These are phyloP conservation scores for Zelopaecilomyces penicillatus DNA, from an alignment of 2,329 filamentous ascomycete genomes.

Conservation along the genomic window DNA sequence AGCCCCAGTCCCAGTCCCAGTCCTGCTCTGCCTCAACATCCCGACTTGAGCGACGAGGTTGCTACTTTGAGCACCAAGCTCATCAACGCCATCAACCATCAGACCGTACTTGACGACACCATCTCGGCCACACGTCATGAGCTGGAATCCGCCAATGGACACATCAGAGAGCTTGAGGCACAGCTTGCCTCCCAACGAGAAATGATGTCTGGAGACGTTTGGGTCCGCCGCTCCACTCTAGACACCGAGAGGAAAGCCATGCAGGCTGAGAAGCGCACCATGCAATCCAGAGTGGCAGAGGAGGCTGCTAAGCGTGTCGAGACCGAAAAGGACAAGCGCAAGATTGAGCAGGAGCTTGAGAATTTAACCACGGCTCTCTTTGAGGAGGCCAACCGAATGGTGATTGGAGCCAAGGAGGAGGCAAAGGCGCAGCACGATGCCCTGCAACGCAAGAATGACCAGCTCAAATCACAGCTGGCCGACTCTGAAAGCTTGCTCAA, in stretches of 20 bases:
- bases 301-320: slow-evolving; percentile 58
- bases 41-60: slow-evolving; percentile 63
- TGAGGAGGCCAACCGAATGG: slow-evolving; percentile 98
- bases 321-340: slow-evolving; percentile 71
- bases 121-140: slow-evolving; percentile 77
- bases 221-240: slow-evolving; percentile 66
- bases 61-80: slow-evolving; percentile 89
- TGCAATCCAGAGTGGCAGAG: slow-evolving; percentile 51
- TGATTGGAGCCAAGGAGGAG: slow-evolving; percentile 77
- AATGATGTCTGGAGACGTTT: slow-evolving; percentile 63
- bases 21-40: slow-evolving; percentile 34
- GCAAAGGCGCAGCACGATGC: slow-evolving; percentile 77
- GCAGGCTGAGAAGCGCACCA: slow-evolving; percentile 48
- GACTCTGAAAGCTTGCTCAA: slow-evolving; percentile 80
- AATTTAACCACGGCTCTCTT: slow-evolving; percentile 88
- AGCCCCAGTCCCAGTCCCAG: background rate
- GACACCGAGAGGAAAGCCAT: slow-evolving; percentile 62
- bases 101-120: slow-evolving; percentile 84
- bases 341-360: slow-evolving; percentile 88
- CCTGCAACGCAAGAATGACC: slow-evolving; percentile 76
- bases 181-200: slow-evolving; percentile 60
- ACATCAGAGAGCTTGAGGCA: slow-evolving; percentile 59
- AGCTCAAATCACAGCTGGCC: slow-evolving; percentile 73
- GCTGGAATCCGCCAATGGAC: slow-evolving; percentile 62
- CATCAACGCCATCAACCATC: slow-evolving; percentile 94